Evolutionary conservation across 805 yeast genomes (phyloP).

Genomic region (Schwanniomyces sp.): DNA sequence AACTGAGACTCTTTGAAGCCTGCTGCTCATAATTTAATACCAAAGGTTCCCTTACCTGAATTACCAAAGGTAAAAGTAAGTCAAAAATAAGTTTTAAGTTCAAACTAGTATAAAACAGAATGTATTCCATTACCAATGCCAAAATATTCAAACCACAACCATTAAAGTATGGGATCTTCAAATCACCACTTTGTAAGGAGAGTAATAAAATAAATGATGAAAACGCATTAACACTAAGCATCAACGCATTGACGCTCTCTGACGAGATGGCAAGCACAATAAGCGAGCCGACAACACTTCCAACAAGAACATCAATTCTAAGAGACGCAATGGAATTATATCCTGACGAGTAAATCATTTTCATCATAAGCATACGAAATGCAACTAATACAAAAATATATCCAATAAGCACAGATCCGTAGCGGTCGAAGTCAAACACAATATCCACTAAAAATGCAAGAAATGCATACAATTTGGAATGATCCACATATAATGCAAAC

Average conservation of each 20-base stretch:
- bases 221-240: slow-evolving; percentile 24
- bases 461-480: slow-evolving; percentile 30
- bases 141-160: slow-evolving; percentile 17
- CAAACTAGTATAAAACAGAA: slow-evolving; percentile 13
- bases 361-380: slow-evolving; percentile 9
- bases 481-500: slow-evolving; percentile 29
- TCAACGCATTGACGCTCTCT: slow-evolving; percentile 11
- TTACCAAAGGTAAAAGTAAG: slow-evolving; percentile 18
- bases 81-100: slow-evolving; percentile 8
- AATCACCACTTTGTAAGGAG: slow-evolving; percentile 21
- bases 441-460: slow-evolving; percentile 25
- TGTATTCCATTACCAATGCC: slow-evolving; percentile 17
- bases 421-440: slow-evolving; percentile 8
- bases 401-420: slow-evolving; percentile 12
- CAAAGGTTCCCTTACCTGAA: slow-evolving; percentile 14
- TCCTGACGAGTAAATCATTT: slow-evolving; percentile 7
- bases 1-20: neutral
- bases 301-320: neutral
- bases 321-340: neutral
- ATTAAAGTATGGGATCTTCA: slow-evolving; percentile 12
- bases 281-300: neutral
- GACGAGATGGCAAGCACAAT: neutral
- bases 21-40: neutral
- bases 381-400: slow-evolving; percentile 16
- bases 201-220: slow-evolving; percentile 22